phyloP scores from a whole-genome alignment of 345 rosid species.

The Eucalyptus cloeziana region DNA sequence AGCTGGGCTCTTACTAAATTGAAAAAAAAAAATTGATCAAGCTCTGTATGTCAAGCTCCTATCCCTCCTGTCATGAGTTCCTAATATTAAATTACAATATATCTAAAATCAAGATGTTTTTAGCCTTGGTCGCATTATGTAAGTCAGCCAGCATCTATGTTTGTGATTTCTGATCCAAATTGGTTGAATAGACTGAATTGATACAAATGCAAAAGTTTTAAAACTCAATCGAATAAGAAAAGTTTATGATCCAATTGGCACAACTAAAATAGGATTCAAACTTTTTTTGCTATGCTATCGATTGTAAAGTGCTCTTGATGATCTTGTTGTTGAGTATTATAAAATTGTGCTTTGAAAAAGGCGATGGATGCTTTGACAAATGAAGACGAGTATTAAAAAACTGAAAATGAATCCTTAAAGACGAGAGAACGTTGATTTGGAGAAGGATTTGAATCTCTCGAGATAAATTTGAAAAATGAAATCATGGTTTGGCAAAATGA shows the following conservation, averaged over 20 bases:
- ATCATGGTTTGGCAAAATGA: background rate
- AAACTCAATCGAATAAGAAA: no score
- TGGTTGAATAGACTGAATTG: fast-evolving
- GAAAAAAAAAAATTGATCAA: background rate
- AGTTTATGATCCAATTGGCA: background rate
- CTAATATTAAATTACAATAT: background rate
- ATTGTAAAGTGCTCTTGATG: background rate
- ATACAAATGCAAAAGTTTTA: no score
- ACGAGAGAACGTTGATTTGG: background rate
- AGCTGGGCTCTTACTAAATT: background rate
- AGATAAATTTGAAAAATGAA: background rate
- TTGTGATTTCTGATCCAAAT: no score
- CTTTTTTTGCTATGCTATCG: background rate
- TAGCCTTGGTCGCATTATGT: no score
- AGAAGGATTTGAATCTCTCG: background rate
- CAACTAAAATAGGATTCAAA: background rate
- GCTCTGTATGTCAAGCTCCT: background rate
- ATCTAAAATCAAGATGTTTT: background rate
- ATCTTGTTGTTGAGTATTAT: background rate
- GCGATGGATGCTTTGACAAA: background rate
- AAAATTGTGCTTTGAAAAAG: background rate
- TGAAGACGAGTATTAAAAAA: background rate
- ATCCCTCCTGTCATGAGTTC: background rate
- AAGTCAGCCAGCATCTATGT: no score
- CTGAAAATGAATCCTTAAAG: background rate